Percentiles rank a stretch among this genome's conserved stretches.
These are phyloP conservation scores for Linderniella brevidens DNA, from an alignment of 257 asterid species.

Conservation along the genomic window DNA sequence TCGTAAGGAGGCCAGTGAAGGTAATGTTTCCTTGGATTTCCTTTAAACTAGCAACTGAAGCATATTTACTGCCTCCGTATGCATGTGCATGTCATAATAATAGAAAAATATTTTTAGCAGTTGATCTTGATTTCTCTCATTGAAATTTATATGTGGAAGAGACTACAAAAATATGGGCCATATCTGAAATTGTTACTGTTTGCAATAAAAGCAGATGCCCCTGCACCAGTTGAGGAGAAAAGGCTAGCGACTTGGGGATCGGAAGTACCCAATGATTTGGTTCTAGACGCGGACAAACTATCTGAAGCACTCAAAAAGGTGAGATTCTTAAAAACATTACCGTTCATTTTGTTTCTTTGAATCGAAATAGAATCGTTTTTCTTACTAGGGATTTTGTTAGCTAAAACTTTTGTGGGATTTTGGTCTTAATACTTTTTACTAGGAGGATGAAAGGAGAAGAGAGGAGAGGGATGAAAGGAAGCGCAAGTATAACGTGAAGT, in stretches of 20 bases:
- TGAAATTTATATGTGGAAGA: no score
- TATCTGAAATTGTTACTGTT: not conserved
- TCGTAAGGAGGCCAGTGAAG: conserved; percentile 73
- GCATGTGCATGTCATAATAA: no score
- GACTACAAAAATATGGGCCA: no score
- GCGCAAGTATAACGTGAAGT: conserved; percentile 76
- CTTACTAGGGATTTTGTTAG: not conserved
- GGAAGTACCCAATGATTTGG: conserved; percentile 74
- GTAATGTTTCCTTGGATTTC: conserved; percentile 15
- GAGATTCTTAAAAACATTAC: not conserved
- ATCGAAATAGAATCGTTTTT: not conserved
- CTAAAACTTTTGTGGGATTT: not conserved
- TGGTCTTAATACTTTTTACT: conserved; percentile 4
- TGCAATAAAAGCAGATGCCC: conserved; percentile 31
- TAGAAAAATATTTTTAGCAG: no score
- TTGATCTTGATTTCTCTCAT: no score
- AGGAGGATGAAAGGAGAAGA: conserved; percentile 78
- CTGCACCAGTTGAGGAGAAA: conserved; percentile 46
- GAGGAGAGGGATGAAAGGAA: conserved; percentile 85
- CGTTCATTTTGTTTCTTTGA: not conserved
- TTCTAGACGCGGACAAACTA: conserved; percentile 51
- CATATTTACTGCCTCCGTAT: no score
- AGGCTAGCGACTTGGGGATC: conserved; percentile 81
- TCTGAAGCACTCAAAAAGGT: conserved; percentile 73
- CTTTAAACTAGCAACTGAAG: not conserved